These are phyloP conservation scores for Phaeodactylum tricornutum DNA, from an alignment of 108 stramenopile genomes.

Conservation along the genomic window DNA sequence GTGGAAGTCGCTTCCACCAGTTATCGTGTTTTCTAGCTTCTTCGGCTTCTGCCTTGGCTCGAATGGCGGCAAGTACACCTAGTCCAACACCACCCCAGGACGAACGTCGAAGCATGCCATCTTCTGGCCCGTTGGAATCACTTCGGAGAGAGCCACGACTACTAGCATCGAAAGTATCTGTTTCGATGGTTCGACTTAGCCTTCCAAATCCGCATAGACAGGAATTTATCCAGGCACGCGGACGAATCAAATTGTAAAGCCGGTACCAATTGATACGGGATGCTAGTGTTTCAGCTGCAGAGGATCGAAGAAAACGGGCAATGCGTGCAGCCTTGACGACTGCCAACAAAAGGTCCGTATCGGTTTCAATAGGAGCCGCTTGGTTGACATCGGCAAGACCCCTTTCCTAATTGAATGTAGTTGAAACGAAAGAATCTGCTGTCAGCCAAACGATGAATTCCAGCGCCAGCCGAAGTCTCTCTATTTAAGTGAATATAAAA, in stretches of 20 bases:
- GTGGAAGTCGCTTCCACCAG: too few relatives aligned
- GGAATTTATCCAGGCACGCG: too few relatives aligned
- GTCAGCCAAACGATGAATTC: too few relatives aligned
- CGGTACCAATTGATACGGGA: constrained; percentile 24
- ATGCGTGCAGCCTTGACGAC: constrained; percentile 41
- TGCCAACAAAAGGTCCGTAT: constrained; percentile 26
- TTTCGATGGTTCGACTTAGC: too few relatives aligned
- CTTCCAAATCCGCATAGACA: too few relatives aligned
- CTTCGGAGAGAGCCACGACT: too few relatives aligned
- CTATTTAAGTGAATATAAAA: not conserved
- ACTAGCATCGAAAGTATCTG: not conserved
- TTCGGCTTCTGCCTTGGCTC: not conserved
- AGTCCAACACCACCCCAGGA: constrained; percentile 24
- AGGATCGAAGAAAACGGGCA: constrained; percentile 54
- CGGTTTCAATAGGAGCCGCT: constrained; percentile 1
- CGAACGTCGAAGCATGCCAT: too few relatives aligned
- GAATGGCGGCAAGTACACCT: constrained; percentile 12
- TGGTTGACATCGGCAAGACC: constrained; percentile 6
- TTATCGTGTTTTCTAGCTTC: constrained; percentile 4
- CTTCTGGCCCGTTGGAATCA: not conserved
- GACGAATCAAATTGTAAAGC: constrained; percentile 14
- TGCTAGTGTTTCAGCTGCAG: constrained; percentile 20
- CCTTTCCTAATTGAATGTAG: not conserved
- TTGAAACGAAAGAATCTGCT: too few relatives aligned
- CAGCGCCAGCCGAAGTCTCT: not conserved